These are phyloP conservation scores for Salvia sclarea DNA, from an alignment of 305 asterid genomes.

Conservation along the genomic window DNA sequence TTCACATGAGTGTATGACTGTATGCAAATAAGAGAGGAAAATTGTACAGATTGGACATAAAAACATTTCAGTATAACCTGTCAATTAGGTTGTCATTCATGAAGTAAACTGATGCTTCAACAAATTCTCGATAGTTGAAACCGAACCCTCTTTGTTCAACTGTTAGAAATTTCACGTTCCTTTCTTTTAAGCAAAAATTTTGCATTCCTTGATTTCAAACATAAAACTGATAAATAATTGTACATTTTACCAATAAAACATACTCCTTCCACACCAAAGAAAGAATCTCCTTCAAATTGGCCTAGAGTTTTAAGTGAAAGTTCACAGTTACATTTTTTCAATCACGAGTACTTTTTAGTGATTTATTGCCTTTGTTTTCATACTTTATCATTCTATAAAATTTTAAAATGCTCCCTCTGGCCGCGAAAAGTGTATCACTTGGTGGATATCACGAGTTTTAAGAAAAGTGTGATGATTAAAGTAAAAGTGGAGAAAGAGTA, in stretches of 20 bases:
- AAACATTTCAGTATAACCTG: not conserved
- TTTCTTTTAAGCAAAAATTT: not conserved
- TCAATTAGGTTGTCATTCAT: not conserved
- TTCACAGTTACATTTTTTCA: not conserved
- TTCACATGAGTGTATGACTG: not conserved
- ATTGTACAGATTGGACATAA: not conserved
- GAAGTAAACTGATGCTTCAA: not conserved
- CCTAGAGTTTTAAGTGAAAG: slow-evolving; percentile 9
- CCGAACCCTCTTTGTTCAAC: not conserved
- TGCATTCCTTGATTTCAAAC: not conserved
- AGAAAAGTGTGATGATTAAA: too few species aligned
- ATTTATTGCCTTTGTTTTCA: slow-evolving; percentile 10
- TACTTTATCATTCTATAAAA: not conserved
- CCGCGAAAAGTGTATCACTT: too few species aligned
- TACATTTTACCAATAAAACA: not conserved
- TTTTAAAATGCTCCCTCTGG: too few species aligned
- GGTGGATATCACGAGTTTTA: too few species aligned
- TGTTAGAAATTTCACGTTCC: not conserved
- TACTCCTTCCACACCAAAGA: not conserved
- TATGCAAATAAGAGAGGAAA: slow-evolving; percentile 1
- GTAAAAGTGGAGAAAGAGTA: too few species aligned
- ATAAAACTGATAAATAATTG: not conserved
- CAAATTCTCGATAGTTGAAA: slow-evolving; percentile 6
- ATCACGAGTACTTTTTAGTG: not conserved
- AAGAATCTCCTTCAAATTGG: not conserved